Percentiles rank a stretch among this genome's conserved stretches.
phyloP scores from a whole-genome alignment of 768 basidiomycete genomes.

The Leccinellum albellum region DNA sequence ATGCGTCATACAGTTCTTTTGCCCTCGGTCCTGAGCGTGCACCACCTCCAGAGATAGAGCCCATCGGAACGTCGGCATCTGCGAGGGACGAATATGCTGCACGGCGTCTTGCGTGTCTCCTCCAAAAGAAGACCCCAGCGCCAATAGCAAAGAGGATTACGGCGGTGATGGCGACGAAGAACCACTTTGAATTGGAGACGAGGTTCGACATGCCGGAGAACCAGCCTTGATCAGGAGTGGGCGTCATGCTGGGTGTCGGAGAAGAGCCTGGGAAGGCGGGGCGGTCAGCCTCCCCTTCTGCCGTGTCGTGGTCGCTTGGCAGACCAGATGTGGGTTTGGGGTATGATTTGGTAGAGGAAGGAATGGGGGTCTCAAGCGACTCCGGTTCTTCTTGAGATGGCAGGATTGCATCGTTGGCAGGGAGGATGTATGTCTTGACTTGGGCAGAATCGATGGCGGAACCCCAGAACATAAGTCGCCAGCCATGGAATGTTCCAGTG shows the following conservation, averaged over 20 bases:
- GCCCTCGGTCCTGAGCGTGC: constrained; percentile 47
- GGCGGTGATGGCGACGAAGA: constrained; percentile 80
- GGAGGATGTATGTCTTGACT: constrained; percentile 60
- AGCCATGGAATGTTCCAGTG: constrained; percentile 76
- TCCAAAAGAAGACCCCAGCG: constrained; percentile 76
- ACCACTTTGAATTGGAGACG: constrained; percentile 78
- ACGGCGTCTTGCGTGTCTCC: constrained; percentile 47
- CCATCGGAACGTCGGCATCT: constrained; percentile 76
- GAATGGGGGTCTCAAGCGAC: constrained; percentile 35
- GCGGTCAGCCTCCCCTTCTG: constrained; percentile 74
- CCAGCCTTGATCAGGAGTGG: constrained; percentile 79
- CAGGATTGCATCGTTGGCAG: constrained; percentile 47
- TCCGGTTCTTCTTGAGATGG: constrained; percentile 46
- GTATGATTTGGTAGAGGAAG: constrained; percentile 54
- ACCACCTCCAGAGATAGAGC: constrained; percentile 48
- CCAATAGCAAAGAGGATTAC: constrained; percentile 72
- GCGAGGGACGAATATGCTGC: constrained; percentile 56
- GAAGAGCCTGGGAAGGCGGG: constrained; percentile 58
- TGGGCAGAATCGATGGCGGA: constrained; percentile 69
- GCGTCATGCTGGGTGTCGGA: constrained; percentile 39
- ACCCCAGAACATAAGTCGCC: constrained; percentile 94
- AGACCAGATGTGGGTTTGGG: constrained; percentile 85
- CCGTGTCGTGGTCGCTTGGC: constrained; percentile 79
- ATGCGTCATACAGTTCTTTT: constrained; percentile 94
- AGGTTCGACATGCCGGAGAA: constrained; percentile 76